Evolutionary conservation across 1,139 yeast genomes (phyloP).

Genomic region (Candida sanyaensis): DNA sequence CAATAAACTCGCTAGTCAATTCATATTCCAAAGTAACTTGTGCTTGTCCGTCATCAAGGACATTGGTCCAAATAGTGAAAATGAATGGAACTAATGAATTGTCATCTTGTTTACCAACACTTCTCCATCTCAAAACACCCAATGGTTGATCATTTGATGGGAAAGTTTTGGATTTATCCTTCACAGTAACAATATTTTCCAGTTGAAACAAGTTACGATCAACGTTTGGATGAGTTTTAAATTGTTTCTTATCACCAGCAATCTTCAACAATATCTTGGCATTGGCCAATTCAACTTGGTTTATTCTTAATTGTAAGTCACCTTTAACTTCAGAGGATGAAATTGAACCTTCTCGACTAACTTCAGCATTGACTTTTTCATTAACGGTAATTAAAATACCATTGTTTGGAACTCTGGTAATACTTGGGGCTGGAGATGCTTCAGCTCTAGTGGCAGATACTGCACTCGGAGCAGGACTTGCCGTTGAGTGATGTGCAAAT

Average conservation of each 20-base stretch:
- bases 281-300: conserved; percentile 65
- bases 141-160: conserved; percentile 89
- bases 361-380: conserved; percentile 76
- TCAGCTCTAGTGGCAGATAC: conserved; percentile 15
- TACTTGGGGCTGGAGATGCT: conserved; percentile 26
- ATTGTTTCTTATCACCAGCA: conserved; percentile 57
- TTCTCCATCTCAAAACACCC: conserved; percentile 92
- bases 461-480: not conserved
- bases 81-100: conserved; percentile 66
- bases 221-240: conserved; percentile 95
- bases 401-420: conserved; percentile 53
- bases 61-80: conserved; percentile 83
- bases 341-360: conserved; percentile 83
- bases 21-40: conserved; percentile 91
- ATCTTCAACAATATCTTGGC: conserved; percentile 63
- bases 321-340: conserved; percentile 82
- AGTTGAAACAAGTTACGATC: conserved; percentile 71
- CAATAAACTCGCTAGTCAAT: conserved; percentile 44
- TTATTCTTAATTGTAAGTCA: conserved; percentile 84
- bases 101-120: conserved; percentile 60
- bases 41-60: conserved; percentile 52
- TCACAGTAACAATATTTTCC: conserved; percentile 64
- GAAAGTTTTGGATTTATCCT: conserved; percentile 77
- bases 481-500: conserved; percentile 24
- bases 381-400: conserved; percentile 79